A percentile compares a stretch with the other conserved stretches of the same genome.
These are phyloP conservation scores for Gastrolobium villosum DNA, from an alignment of 306 rosid species.

Conservation along the genomic window DNA sequence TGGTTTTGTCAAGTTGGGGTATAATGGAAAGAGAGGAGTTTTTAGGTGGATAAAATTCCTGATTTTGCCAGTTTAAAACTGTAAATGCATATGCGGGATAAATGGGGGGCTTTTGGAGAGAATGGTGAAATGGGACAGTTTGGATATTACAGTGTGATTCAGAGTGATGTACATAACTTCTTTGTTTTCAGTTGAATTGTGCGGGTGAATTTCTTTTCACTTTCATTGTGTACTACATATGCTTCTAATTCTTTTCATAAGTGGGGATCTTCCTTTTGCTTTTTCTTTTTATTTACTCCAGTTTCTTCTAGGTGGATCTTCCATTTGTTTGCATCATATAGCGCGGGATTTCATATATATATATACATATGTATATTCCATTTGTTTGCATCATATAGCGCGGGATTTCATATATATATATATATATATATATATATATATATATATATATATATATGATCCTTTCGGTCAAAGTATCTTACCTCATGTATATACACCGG, in stretches of 20 bases:
- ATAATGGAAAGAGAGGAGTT: conserved; percentile 60
- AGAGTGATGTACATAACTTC: conserved; percentile 57
- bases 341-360: not conserved
- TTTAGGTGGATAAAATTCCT: conserved; percentile 59
- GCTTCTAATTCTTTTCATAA: conserved; percentile 55
- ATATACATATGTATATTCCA: not conserved
- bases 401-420: not conserved
- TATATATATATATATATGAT: too few relatives aligned
- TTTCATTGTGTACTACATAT: conserved; percentile 40
- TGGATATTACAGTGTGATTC: conserved; percentile 50
- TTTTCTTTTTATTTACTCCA: not conserved
- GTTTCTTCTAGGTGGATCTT: not conserved
- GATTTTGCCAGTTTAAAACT: conserved; percentile 54
- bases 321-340: not conserved
- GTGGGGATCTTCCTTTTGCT: conserved; percentile 7
- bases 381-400: not conserved
- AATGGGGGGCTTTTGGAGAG: conserved; percentile 50
- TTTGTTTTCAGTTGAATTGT: conserved; percentile 46
- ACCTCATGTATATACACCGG: too few relatives aligned
- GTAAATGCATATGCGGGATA: conserved; percentile 60
- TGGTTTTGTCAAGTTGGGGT: conserved; percentile 51
- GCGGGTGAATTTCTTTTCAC: conserved; percentile 61
- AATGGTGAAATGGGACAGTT: conserved; percentile 51
- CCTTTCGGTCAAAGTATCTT: too few relatives aligned
- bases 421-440: not conserved